These are phyloP conservation scores for Ascosphaera acerosa DNA, from an alignment of 2,329 filamentous ascomycete species.

Conservation along the genomic window DNA sequence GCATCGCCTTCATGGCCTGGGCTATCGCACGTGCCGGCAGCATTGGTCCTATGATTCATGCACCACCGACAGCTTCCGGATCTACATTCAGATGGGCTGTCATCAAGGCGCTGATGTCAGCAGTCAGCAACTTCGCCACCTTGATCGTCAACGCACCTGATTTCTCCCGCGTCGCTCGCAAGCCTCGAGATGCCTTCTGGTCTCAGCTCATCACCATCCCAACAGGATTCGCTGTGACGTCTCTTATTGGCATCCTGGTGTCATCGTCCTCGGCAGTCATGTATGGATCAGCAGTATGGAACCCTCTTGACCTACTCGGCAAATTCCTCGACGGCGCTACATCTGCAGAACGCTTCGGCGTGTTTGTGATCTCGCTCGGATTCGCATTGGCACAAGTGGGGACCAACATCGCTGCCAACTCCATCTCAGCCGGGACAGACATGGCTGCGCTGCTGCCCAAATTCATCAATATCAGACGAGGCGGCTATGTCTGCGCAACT, in stretches of 20 bases:
- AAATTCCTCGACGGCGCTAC: slow-evolving; percentile 43
- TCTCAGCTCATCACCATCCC: slow-evolving; percentile 57
- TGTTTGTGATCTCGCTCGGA: slow-evolving; percentile 44
- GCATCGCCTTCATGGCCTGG: slow-evolving; percentile 72
- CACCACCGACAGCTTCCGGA: slow-evolving; percentile 36
- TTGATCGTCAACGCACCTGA: slow-evolving; percentile 61
- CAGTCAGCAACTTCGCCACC: slow-evolving; percentile 76
- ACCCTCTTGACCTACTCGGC: slow-evolving; percentile 41
- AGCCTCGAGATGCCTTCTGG: slow-evolving; percentile 52
- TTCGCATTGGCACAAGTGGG: slow-evolving; percentile 62
- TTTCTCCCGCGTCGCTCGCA: slow-evolving; percentile 59
- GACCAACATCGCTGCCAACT: slow-evolving; percentile 73
- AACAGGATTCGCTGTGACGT: slow-evolving; percentile 47
- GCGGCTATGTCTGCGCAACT: slow-evolving; percentile 59
- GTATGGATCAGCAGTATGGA: slow-evolving; percentile 42
- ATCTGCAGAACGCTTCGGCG: slow-evolving; percentile 43
- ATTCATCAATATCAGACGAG: slow-evolving; percentile 63
- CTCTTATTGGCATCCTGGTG: slow-evolving; percentile 62
- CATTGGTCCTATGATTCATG: slow-evolving; percentile 55
- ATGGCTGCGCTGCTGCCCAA: slow-evolving; percentile 57
- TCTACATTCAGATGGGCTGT: slow-evolving; percentile 55
- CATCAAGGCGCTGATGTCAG: slow-evolving; percentile 64
- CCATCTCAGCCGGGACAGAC: slow-evolving; percentile 58
- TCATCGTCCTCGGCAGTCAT: slow-evolving; percentile 41
- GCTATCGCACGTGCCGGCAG: slow-evolving; percentile 57